Evolutionary conservation across 2,329 filamentous ascomycete genomes (phyloP), one percentile per base, ranked within the genome.

Genomic region (Neofusicoccum cordaticola): DNA sequence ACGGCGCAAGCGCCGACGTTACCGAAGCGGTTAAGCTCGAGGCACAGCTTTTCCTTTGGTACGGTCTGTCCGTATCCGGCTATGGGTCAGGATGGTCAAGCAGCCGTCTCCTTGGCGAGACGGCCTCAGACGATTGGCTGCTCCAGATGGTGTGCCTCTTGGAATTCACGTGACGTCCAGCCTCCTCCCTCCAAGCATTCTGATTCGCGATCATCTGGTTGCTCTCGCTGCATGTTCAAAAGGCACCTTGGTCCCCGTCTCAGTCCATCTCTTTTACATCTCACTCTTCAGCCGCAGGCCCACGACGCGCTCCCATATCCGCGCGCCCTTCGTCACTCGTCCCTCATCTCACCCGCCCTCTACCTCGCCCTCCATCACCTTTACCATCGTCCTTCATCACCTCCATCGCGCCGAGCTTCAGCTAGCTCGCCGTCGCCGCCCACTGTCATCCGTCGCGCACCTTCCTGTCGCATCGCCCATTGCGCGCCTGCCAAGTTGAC

Each of bases 161-260:
- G 42, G 41, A 19, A 13, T 37, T 31, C 56, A 60, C 56, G 56
- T 58, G 56, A 47, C n/a, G 42, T 44, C 56, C 56, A 60, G 56
- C 56, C 56, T 60, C 56, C 42, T 47, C 37, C 31, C 41, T 60
- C 56, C 56, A 60, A 12, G 56, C 56, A 44, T 45, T 60, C 42
- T 60, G 56, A 60, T 60, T 60, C 56, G 56, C 56, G 56, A 60
- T 60, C 56, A 60, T 60, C 56, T 47, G 41, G 56, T 37, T 60
- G 56, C 56, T 60, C 42, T 47, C 19, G n/a, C 41, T 56, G 51
- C 51, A 64, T 57, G 48, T 64, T 64, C 62, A 77, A 74, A 77
- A 76, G 72, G 75, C 56, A 69, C 67, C 69, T 71, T 67, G 71
- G 68, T 67, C 75, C 71, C 71, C 70, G 69, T 70, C 68, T 68